A percentile compares a stretch with the other conserved stretches of the same genome.
These are phyloP conservation scores for Sideroxylon spinosum DNA, from an alignment of 179 eudicot species.

Conservation along the genomic window DNA sequence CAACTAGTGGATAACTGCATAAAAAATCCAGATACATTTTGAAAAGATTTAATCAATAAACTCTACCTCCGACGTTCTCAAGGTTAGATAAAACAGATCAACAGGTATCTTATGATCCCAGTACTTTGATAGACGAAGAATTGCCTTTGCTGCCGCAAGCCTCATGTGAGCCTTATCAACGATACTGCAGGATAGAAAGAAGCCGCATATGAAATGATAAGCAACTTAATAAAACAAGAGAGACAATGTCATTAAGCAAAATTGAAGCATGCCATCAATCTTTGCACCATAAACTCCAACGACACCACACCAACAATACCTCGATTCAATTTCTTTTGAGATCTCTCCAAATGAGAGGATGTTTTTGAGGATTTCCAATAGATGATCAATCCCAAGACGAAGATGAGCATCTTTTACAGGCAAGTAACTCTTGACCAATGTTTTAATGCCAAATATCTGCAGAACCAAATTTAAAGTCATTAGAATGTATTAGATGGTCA, in stretches of 20 bases:
- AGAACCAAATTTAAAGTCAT: background rate
- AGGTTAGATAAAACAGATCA: conserved; percentile 73
- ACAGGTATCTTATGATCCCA: conserved; percentile 88
- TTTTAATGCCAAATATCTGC: conserved; percentile 88
- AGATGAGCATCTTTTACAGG: conserved; percentile 96
- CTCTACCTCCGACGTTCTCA: conserved; percentile 76
- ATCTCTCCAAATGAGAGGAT: conserved; percentile 80
- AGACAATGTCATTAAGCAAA: background rate
- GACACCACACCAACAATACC: conserved; percentile 38
- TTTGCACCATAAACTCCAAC: background rate
- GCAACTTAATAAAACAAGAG: background rate
- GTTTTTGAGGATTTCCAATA: conserved; percentile 60
- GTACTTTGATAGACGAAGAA: conserved; percentile 84
- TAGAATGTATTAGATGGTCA: background rate
- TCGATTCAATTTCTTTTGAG: conserved; percentile 66
- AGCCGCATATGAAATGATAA: background rate
- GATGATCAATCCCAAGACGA: conserved; percentile 78
- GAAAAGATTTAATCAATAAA: conserved; percentile 1
- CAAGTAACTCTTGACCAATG: conserved; percentile 91
- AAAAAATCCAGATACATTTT: background rate
- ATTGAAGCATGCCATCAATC: background rate
- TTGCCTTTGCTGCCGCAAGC: conserved; percentile 91
- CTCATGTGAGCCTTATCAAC: conserved; percentile 89
- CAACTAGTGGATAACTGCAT: background rate
- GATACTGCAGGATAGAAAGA: conserved; percentile 42